A percentile compares a stretch with the other conserved stretches of the same genome.
Conservation (phyloP, 176 grass and related monocot species). For the Pharus latifolius region DNA sequence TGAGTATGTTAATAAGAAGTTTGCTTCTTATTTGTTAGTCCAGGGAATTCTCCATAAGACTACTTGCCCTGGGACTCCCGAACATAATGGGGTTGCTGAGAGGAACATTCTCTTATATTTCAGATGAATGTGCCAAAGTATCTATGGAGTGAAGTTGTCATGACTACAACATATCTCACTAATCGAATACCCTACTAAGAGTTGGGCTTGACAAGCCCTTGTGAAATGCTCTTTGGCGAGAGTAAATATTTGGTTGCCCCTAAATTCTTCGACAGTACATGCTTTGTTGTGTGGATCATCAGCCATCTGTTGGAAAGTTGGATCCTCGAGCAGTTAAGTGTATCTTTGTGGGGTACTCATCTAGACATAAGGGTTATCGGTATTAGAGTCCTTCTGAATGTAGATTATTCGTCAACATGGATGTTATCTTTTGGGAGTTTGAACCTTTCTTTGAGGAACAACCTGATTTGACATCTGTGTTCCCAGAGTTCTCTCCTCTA, state of each 20-base stretch:
- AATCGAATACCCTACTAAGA: no score
- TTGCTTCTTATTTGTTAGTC: no score
- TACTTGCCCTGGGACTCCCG: no score
- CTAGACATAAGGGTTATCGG: neutral
- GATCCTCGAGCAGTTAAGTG: neutral
- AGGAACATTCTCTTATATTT: neutral
- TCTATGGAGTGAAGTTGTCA: neutral
- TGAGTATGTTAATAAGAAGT: no score
- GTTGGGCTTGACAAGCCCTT: no score
- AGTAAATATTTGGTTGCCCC: no score
- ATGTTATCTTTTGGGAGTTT: neutral
- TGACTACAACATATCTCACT: neutral
- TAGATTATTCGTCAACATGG: neutral
- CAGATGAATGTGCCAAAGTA: neutral
- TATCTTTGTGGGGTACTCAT: neutral
- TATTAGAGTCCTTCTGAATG: neutral
- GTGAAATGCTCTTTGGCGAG: no score
- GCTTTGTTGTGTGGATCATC: neutral
- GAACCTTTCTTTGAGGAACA: no score
- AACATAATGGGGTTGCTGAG: neutral
- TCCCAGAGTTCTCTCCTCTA: no score
- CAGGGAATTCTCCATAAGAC: no score
- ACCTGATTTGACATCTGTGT: no score
- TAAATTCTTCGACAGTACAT: neutral
- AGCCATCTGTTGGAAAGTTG: neutral